Conservation (phyloP, 345 rosid genomes). For the Sonneratia caseolaris region DNA sequence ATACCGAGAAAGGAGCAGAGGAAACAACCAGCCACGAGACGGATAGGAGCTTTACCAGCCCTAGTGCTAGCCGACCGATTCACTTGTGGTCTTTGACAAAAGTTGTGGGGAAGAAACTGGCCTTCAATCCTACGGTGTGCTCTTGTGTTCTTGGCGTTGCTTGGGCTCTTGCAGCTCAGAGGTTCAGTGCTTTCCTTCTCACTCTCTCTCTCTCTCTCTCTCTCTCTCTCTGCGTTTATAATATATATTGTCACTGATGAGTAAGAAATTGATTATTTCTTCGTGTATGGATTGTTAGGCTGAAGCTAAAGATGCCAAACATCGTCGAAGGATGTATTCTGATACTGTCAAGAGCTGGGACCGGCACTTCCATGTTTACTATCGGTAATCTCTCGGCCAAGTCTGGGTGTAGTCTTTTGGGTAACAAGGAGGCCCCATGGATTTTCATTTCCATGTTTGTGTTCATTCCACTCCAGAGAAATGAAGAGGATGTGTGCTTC, state of each 20-base stretch:
- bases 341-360: slow-evolving; percentile 83
- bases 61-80: neutral
- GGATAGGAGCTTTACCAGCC: neutral
- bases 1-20: slow-evolving; percentile 24
- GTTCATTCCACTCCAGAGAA: too few species aligned
- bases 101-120: slow-evolving; percentile 27
- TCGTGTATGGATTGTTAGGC: slow-evolving; percentile 26
- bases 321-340: slow-evolving; percentile 61
- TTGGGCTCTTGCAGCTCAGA: slow-evolving; percentile 31
- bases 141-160: slow-evolving; percentile 29
- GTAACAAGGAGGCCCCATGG: too few species aligned
- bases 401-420: too few species aligned
- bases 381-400: slow-evolving; percentile 43
- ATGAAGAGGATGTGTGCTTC: too few species aligned
- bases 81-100: slow-evolving; percentile 45
- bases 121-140: slow-evolving; percentile 31
- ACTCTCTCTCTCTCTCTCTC: too few species aligned
- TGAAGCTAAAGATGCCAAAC: slow-evolving; percentile 73
- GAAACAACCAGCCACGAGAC: neutral
- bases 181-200: slow-evolving; percentile 9
- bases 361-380: slow-evolving; percentile 93
- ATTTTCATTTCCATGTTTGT: too few species aligned
- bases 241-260: too few species aligned
- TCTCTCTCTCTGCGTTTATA: too few species aligned
- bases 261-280: too few species aligned